phyloP scores from a whole-genome alignment of 2,329 filamentous ascomycete species.

The Botrytis cinerea region DNA sequence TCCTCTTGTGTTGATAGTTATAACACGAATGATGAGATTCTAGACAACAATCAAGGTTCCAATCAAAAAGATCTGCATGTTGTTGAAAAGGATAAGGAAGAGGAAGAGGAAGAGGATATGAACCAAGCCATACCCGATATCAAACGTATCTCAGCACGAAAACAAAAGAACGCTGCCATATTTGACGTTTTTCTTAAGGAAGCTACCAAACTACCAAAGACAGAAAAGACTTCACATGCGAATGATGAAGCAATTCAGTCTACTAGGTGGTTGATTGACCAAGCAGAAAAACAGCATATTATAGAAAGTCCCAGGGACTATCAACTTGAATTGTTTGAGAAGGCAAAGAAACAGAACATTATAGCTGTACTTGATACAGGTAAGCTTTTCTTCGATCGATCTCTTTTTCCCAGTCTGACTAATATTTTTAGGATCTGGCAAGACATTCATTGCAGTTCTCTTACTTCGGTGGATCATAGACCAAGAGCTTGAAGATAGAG shows the following conservation, averaged over 20 bases:
- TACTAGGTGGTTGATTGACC: conserved; percentile 40
- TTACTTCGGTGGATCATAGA: conserved; percentile 76
- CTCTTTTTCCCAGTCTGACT: neutral
- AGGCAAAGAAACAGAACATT: conserved; percentile 79
- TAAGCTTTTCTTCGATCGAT: conserved; percentile 43
- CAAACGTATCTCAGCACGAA: conserved; percentile 49
- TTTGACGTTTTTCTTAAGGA: conserved; percentile 45
- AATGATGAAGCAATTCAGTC: conserved; percentile 38
- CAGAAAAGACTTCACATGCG: neutral
- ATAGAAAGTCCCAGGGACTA: conserved; percentile 85
- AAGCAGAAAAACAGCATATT: conserved; percentile 50
- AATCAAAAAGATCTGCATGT: conserved; percentile 3
- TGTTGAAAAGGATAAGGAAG: conserved; percentile 27
- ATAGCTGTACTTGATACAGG: conserved; percentile 93
- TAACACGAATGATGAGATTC: neutral
- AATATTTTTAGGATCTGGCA: conserved; percentile 64
- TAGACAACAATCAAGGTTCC: neutral
- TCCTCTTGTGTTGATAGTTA: neutral
- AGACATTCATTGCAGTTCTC: conserved; percentile 92
- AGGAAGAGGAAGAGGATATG: conserved; percentile 30
- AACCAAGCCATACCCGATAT: conserved; percentile 41
- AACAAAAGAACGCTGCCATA: conserved; percentile 51
- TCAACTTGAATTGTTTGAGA: conserved; percentile 87
- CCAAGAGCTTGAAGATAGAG: conserved; percentile 72
- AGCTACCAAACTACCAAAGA: conserved; percentile 9